Conservation (phyloP, 2,329 filamentous ascomycete genomes). For the Apiospora malaysiana region DNA sequence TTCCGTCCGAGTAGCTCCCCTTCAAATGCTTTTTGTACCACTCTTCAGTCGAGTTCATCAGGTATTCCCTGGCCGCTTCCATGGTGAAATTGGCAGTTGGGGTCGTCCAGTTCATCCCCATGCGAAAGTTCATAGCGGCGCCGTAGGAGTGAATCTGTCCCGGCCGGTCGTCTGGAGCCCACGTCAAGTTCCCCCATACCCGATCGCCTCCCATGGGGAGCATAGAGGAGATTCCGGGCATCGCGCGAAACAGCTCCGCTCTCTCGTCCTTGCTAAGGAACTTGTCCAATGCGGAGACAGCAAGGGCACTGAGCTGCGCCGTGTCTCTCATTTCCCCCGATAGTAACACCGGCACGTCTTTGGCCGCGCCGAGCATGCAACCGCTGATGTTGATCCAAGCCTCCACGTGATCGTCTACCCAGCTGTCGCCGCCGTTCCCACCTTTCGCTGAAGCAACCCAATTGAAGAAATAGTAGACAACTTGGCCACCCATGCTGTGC, state of each 20-base stretch:
- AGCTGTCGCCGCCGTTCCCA: slow-evolving; percentile 80
- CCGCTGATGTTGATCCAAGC: slow-evolving; percentile 98
- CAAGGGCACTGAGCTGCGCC: slow-evolving; percentile 93
- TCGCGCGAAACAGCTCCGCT: slow-evolving; percentile 91
- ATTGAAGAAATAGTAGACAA: slow-evolving; percentile 84
- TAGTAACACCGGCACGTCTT: slow-evolving; percentile 86
- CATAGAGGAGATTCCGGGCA: slow-evolving; percentile 98
- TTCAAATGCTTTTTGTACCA: slow-evolving; percentile 83
- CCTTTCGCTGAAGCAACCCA: slow-evolving; percentile 81
- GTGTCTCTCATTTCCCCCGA: slow-evolving; percentile 99
- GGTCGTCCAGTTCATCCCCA: slow-evolving; percentile 66
- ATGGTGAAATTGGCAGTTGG: slow-evolving; percentile 81
- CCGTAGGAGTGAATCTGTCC: slow-evolving; percentile 78
- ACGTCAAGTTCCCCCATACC: slow-evolving; percentile 89
- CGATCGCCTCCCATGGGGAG: slow-evolving; percentile 90
- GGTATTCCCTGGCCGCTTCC: slow-evolving; percentile 75
- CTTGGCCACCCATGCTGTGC: slow-evolving; percentile 98
- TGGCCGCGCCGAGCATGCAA: slow-evolving; percentile 94
- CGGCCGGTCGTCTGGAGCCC: slow-evolving; percentile 85
- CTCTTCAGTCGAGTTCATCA: slow-evolving; percentile 77
- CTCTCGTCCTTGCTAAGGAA: slow-evolving; percentile 91
- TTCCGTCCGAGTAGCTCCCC: slow-evolving; percentile 82
- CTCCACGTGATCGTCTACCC: slow-evolving; percentile 90
- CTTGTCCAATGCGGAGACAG: slow-evolving; percentile 95
- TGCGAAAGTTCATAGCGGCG: slow-evolving; percentile 82